phyloP scores from a whole-genome alignment of 1,284 basidiomycete species.

The Cutaneotrichosporon dermatis region DNA sequence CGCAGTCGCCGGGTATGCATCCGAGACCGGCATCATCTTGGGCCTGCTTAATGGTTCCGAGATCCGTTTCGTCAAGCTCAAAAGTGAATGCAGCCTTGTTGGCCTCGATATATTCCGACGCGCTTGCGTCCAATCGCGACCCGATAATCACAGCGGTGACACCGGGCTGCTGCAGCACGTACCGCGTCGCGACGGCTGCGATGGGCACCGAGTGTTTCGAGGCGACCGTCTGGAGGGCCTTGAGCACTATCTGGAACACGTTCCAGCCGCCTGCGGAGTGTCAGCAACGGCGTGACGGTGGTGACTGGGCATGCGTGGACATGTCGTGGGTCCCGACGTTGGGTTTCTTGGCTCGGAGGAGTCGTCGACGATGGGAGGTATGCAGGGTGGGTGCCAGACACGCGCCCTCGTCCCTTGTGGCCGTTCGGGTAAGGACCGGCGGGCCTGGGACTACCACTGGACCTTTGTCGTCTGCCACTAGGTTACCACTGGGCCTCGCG shows the following conservation, averaged over 20 bases:
- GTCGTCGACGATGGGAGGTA: too few relatives aligned
- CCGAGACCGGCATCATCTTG: background rate
- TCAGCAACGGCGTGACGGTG: too few relatives aligned
- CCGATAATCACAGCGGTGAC: constrained; percentile 19
- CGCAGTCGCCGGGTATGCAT: constrained; percentile 3
- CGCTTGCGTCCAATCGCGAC: constrained; percentile 6
- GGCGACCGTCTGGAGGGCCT: constrained; percentile 12
- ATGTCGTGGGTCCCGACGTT: too few relatives aligned
- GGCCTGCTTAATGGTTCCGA: background rate
- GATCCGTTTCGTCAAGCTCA: constrained; percentile 5
- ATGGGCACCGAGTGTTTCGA: constrained; percentile 16
- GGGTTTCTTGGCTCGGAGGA: too few relatives aligned
- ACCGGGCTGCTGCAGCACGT: constrained; percentile 16
- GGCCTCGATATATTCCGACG: background rate
- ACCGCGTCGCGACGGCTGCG: constrained; percentile 13
- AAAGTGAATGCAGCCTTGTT: constrained; percentile 1
- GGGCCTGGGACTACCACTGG: too few relatives aligned
- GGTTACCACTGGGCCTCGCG: too few relatives aligned
- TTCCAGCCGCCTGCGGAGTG: constrained; percentile 17
- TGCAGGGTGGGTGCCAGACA: too few relatives aligned
- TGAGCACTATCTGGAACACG: constrained; percentile 14
- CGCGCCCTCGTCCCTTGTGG: too few relatives aligned
- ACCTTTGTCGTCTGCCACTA: too few relatives aligned
- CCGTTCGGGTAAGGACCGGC: too few relatives aligned
- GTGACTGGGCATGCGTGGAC: too few relatives aligned